A percentile compares a stretch with the other conserved stretches of the same genome.
Evolutionary conservation across 306 rosid species (phyloP).

Genomic region (Dicorynia guianensis): DNA sequence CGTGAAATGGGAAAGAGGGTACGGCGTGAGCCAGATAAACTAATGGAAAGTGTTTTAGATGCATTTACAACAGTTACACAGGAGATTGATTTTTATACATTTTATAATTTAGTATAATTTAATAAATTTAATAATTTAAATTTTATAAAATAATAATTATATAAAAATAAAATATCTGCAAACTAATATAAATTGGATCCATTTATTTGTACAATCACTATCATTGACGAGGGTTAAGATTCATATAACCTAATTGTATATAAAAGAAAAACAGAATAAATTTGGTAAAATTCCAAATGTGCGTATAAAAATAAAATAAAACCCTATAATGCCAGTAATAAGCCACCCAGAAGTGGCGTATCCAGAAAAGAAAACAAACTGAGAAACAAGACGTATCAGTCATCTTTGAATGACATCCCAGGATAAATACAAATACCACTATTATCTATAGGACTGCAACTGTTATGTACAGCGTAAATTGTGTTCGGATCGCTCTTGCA

Average conservation of each 20-base stretch:
- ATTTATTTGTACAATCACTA: conserved; percentile 43
- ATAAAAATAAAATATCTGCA: not conserved
- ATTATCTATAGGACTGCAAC: conserved; percentile 44
- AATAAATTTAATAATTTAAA: too few species aligned
- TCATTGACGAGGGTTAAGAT: conserved; percentile 34
- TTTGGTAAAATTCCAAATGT: conserved; percentile 49
- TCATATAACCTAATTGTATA: conserved; percentile 42
- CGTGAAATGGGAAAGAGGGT: too few species aligned
- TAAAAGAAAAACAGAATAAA: conserved; percentile 36
- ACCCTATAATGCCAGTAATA: conserved; percentile 49
- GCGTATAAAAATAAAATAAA: conserved; percentile 34
- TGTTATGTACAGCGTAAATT: conserved; percentile 62
- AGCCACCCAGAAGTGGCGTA: conserved; percentile 44
- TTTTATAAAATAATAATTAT: too few species aligned
- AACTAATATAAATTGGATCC: conserved; percentile 31
- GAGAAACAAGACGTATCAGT: conserved; percentile 33
- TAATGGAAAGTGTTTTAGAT: too few species aligned
- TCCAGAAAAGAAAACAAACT: conserved; percentile 28
- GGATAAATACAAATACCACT: conserved; percentile 52
- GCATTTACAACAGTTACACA: too few species aligned
- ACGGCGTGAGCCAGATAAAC: too few species aligned
- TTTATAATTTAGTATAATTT: too few species aligned
- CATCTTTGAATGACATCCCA: conserved; percentile 45
- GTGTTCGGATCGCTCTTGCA: conserved; percentile 39
- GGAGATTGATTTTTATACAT: too few species aligned